A percentile compares a stretch with the other conserved stretches of the same genome.
Conservation (phyloP, 331 rosid genomes). For the Telfairia occidentalis region DNA sequence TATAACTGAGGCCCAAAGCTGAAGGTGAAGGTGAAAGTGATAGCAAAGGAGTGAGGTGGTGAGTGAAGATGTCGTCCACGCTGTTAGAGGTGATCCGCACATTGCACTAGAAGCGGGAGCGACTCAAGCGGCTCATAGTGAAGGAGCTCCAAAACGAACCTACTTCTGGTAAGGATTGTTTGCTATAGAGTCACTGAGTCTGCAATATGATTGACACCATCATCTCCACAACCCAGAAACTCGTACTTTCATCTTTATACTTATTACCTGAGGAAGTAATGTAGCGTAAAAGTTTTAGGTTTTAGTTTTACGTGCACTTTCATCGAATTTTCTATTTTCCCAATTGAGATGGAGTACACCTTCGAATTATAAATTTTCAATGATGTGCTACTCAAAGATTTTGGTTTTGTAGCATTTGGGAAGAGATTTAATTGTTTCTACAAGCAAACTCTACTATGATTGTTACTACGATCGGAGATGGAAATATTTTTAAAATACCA, state of each 20-base stretch:
- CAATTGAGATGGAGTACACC: background rate
- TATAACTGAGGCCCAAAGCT: background rate
- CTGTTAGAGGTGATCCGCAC: constrained; percentile 71
- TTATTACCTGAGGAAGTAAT: background rate
- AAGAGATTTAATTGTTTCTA: background rate
- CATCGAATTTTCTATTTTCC: no score
- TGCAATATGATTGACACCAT: constrained; percentile 60
- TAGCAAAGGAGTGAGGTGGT: background rate
- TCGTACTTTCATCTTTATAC: constrained; percentile 23
- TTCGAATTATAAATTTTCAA: background rate
- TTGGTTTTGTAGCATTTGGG: background rate
- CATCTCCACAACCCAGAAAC: constrained; percentile 44
- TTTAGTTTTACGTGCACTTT: background rate
- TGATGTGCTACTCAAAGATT: no score
- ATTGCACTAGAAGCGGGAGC: constrained; percentile 80
- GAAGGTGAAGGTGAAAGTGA: no score
- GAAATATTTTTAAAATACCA: constrained; percentile 24
- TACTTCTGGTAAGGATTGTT: no score
- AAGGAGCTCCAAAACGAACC: no score
- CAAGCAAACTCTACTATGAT: background rate
- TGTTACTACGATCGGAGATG: background rate
- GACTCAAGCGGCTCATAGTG: constrained; percentile 83
- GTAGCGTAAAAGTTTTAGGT: background rate
- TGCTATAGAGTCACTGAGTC: background rate
- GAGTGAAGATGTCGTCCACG: constrained; percentile 71